These are phyloP conservation scores for Powellomyces hirtus DNA, from an alignment of 192 early-diverging fungal species.

Conservation along the genomic window DNA sequence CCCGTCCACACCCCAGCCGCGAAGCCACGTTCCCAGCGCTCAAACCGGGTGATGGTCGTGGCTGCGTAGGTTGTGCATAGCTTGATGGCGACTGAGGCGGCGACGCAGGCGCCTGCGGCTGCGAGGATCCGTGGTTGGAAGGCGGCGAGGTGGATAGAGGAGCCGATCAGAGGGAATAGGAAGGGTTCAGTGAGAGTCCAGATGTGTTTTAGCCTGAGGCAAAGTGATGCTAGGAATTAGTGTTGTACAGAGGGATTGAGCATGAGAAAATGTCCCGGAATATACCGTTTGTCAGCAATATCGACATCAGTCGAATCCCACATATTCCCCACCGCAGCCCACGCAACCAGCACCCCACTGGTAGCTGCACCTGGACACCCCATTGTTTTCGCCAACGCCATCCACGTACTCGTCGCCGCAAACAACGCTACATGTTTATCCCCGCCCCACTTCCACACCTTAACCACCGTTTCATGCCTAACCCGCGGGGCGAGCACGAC, in stretches of 20 bases:
- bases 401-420: background rate
- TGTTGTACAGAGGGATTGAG: background rate
- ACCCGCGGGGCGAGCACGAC: background rate
- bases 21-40: background rate
- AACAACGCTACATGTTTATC: constrained; percentile 1
- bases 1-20: constrained; percentile 10
- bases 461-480: no score
- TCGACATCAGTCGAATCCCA: background rate
- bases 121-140: background rate
- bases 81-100: constrained; percentile 2
- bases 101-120: background rate
- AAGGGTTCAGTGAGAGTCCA: constrained; percentile 10
- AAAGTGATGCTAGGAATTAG: background rate
- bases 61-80: background rate
- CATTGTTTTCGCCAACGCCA: background rate
- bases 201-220: background rate
- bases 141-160: background rate
- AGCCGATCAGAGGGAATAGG: constrained; percentile 10
- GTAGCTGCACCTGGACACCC: constrained; percentile 12
- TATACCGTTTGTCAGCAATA: constrained; percentile 7
- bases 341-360: background rate
- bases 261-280: background rate
- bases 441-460: no score
- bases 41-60: background rate
- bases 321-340: background rate